These are phyloP conservation scores for Epithemia pelagica DNA, from an alignment of 108 stramenopile genomes.

Conservation along the genomic window DNA sequence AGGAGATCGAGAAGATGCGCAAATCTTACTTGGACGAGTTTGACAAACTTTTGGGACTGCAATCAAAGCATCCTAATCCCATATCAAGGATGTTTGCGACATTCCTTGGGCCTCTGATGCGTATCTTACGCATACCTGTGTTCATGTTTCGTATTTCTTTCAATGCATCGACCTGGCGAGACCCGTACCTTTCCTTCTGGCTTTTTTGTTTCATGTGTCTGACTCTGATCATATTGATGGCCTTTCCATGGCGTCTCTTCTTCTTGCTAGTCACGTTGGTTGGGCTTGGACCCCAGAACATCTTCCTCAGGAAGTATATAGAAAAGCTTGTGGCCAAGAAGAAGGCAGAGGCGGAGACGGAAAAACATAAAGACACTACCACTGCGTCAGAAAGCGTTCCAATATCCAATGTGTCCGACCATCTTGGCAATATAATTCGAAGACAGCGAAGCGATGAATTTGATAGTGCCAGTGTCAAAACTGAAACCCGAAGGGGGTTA, in stretches of 20 bases:
- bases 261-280: conserved; percentile 46
- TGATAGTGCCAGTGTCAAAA: neutral
- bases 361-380: conserved; percentile 9
- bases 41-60: conserved; percentile 42
- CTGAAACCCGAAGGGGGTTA: neutral
- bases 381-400: neutral
- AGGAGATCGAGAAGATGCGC: neutral
- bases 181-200: conserved; percentile 69
- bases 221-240: conserved; percentile 35
- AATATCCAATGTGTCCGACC: neutral
- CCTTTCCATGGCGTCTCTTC: conserved; percentile 71
- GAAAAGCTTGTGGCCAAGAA: conserved; percentile 24
- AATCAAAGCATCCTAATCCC: conserved; percentile 36
- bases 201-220: conserved; percentile 35
- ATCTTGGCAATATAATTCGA: neutral
- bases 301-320: conserved; percentile 36
- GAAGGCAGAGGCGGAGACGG: conserved; percentile 9
- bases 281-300: conserved; percentile 62
- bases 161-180: conserved; percentile 66
- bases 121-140: conserved; percentile 36
- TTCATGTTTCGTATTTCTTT: conserved; percentile 42
- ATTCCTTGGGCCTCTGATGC: conserved; percentile 53
- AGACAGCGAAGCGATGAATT: neutral
- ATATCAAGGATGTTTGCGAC: conserved; percentile 33
- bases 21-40: conserved; percentile 20